Conservation (phyloP, 306 rosid genomes). For the Citrullus mucosospermus region DNA sequence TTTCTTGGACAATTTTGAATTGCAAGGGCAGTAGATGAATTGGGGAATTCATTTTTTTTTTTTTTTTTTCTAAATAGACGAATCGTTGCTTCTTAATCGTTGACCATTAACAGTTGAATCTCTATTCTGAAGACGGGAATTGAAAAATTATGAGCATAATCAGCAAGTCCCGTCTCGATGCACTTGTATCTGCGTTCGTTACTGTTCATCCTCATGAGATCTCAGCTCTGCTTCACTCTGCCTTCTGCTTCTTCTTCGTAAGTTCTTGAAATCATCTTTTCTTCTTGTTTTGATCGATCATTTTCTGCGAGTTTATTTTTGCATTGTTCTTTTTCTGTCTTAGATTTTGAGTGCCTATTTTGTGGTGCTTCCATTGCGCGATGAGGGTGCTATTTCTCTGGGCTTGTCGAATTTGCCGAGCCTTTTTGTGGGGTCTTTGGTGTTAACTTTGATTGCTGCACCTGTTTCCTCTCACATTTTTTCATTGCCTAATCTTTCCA, state of each 20-base stretch:
- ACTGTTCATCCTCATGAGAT: conserved; percentile 85
- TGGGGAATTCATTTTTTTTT: neutral
- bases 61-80: neutral
- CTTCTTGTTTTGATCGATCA: neutral
- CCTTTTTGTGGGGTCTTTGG: conserved; percentile 64
- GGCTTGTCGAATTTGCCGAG: conserved; percentile 79
- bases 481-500: conserved; percentile 64
- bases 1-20: neutral
- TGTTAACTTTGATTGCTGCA: conserved; percentile 72
- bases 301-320: neutral
- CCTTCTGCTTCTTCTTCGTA: conserved; percentile 85
- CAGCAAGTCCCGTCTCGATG: conserved; percentile 42
- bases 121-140: neutral
- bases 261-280: conserved; percentile 11
- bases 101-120: neutral
- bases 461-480: conserved; percentile 78
- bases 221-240: conserved; percentile 63
- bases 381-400: conserved; percentile 83
- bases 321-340: neutral
- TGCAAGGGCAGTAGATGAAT: neutral
- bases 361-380: conserved; percentile 91
- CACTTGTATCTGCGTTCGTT: conserved; percentile 49
- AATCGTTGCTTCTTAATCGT: neutral
- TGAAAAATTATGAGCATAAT: conserved; percentile 14
- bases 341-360: conserved; percentile 95